phyloP scores from a whole-genome alignment of 192 early-diverging fungal species.

The Cladochytrium replicatum region DNA sequence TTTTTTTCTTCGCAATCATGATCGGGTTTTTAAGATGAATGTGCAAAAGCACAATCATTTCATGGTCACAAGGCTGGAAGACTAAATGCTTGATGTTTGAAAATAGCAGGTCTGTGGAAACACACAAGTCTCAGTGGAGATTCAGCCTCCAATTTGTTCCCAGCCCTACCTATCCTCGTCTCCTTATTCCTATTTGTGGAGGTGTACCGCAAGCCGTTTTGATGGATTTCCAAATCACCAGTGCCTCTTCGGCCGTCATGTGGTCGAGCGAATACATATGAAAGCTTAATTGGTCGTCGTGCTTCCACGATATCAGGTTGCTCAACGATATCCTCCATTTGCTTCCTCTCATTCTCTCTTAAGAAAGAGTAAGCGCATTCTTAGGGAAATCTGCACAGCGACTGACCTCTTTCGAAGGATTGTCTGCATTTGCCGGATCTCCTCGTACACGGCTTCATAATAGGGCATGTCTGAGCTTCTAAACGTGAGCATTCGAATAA shows the following conservation, averaged over 20 bases:
- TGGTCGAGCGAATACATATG: slow-evolving; percentile 88
- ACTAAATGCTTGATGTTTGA: slow-evolving; percentile 96
- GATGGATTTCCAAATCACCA: slow-evolving; percentile 94
- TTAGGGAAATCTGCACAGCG: neutral
- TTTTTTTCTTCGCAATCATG: slow-evolving; percentile 98
- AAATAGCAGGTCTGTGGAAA: slow-evolving; percentile 74
- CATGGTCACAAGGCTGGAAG: slow-evolving; percentile 97
- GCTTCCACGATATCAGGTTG: slow-evolving; percentile 3
- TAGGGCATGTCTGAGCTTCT: slow-evolving; percentile 72
- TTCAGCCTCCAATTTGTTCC: neutral
- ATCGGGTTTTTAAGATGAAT: slow-evolving; percentile 93
- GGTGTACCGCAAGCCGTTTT: slow-evolving; percentile 89
- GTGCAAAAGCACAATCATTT: slow-evolving; percentile 91
- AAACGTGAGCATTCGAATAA: slow-evolving; percentile 87
- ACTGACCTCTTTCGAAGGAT: slow-evolving; percentile 67
- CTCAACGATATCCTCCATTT: slow-evolving; percentile 43
- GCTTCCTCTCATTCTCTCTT: no score
- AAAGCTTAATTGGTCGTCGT: slow-evolving; percentile 63
- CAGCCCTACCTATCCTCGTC: neutral
- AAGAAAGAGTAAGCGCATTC: slow-evolving; percentile 3
- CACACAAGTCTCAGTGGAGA: neutral
- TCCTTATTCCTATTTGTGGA: no score
- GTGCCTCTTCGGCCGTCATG: slow-evolving; percentile 75
- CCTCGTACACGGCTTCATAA: slow-evolving; percentile 74
- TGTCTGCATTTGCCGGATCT: slow-evolving; percentile 88